phyloP scores from a whole-genome alignment of 352 stramenopile species.

The Phytophthora tubulina region DNA sequence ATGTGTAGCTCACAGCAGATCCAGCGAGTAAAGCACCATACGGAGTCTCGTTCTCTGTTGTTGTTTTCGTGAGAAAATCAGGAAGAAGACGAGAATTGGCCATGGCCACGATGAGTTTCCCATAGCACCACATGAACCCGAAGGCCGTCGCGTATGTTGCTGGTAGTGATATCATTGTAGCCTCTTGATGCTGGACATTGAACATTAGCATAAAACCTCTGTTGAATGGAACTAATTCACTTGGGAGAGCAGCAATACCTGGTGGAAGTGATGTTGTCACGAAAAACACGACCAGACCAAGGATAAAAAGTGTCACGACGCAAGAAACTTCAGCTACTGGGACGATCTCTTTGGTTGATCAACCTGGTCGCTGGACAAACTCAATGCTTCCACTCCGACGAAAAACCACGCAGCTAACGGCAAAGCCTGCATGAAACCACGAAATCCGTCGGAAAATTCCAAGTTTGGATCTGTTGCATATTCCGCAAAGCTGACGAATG shows the following conservation, averaged over 20 bases:
- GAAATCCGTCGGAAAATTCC: slow-evolving; percentile 30
- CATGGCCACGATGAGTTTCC: slow-evolving; percentile 61
- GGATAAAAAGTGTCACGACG: slow-evolving; percentile 46
- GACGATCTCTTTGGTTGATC: slow-evolving; percentile 49
- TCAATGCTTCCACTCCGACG: slow-evolving; percentile 53
- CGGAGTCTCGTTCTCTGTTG: slow-evolving; percentile 28
- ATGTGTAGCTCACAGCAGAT: slow-evolving; percentile 40
- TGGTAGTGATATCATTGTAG: slow-evolving; percentile 53
- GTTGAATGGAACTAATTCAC: slow-evolving; percentile 45
- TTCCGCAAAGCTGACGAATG: slow-evolving; percentile 35
- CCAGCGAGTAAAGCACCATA: slow-evolving; percentile 36
- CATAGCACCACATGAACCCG: slow-evolving; percentile 67
- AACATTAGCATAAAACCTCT: slow-evolving; percentile 50
- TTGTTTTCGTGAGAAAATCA: slow-evolving; percentile 34
- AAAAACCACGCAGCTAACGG: slow-evolving; percentile 57
- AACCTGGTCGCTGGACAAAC: slow-evolving; percentile 44
- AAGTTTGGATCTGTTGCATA: slow-evolving; percentile 20
- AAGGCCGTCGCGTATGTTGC: slow-evolving; percentile 60
- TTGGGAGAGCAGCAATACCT: slow-evolving; percentile 30
- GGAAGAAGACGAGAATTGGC: slow-evolving; percentile 55
- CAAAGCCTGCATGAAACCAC: slow-evolving; percentile 44
- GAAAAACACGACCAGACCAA: slow-evolving; percentile 45
- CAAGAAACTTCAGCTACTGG: slow-evolving; percentile 53
- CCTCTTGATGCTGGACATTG: slow-evolving; percentile 4
- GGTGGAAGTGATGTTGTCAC: slow-evolving; percentile 44